These are phyloP conservation scores for Cystobasidium pallidum DNA, from an alignment of 1,284 basidiomycete genomes.

Conservation along the genomic window DNA sequence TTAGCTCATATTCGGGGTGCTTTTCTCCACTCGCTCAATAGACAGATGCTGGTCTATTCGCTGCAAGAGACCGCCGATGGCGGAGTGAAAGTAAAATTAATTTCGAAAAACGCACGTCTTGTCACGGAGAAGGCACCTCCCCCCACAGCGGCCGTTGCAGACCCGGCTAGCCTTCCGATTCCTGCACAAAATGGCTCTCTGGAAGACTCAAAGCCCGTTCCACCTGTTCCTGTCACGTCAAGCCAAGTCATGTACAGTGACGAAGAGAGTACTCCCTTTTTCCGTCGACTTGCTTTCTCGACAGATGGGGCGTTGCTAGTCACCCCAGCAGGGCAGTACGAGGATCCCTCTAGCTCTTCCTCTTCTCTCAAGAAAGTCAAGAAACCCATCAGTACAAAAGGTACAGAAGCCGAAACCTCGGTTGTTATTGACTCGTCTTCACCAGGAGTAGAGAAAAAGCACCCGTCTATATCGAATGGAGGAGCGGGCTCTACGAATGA, in stretches of 20 bases:
- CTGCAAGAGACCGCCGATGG: conserved; percentile 31
- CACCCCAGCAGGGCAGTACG: conserved; percentile 94
- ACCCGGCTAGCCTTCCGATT: conserved; percentile 53
- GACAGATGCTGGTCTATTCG: conserved; percentile 53
- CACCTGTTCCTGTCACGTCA: conserved; percentile 60
- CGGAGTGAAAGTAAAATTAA: conserved; percentile 78
- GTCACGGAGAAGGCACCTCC: conserved; percentile 52
- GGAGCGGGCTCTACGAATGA: conserved; percentile 58
- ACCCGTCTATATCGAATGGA: conserved; percentile 58
- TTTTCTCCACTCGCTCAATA: conserved; percentile 45
- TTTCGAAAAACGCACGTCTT: conserved; percentile 78
- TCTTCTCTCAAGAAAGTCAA: conserved; percentile 5
- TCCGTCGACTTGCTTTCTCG: conserved; percentile 88
- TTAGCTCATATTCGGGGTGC: background rate
- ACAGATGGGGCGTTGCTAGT: conserved; percentile 90
- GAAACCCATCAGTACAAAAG: background rate
- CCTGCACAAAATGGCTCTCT: conserved; percentile 52
- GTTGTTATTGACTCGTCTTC: conserved; percentile 15
- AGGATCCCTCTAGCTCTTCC: conserved; percentile 66
- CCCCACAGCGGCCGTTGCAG: conserved; percentile 75
- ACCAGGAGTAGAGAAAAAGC: conserved; percentile 44
- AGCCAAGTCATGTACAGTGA: conserved; percentile 80
- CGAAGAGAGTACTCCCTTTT: conserved; percentile 94
- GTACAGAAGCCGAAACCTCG: conserved; percentile 15
- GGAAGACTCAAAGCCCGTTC: conserved; percentile 53